Evolutionary conservation across 192 early-diverging fungal genomes (phyloP).

Genomic region (Coemansia sp.): DNA sequence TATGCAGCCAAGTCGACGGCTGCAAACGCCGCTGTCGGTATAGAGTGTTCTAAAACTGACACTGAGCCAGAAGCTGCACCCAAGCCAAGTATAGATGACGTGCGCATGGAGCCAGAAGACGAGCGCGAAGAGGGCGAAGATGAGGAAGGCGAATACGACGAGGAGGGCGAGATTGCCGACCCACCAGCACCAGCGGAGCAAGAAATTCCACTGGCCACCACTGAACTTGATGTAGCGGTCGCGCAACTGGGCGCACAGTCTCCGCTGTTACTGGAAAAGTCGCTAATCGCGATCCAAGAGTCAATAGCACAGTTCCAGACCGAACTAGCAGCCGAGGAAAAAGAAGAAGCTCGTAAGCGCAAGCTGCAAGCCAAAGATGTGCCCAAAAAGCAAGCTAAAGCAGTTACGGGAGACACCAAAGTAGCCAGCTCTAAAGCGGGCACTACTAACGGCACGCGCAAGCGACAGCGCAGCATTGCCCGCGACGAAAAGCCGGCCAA

Average conservation of each 20-base stretch:
- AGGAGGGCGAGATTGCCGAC: conserved; percentile 54
- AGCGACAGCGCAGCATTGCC: conserved; percentile 51
- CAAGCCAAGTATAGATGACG: not conserved
- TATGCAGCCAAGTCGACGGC: not conserved
- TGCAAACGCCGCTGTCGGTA: not conserved
- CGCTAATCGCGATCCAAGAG: conserved; percentile 24
- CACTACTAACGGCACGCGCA: conserved; percentile 22
- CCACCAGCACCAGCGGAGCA: not conserved
- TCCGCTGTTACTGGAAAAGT: conserved; percentile 20
- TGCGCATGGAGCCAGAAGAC: not conserved
- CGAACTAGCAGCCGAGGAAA: conserved; percentile 33
- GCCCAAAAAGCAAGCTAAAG: not conserved
- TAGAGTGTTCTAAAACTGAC: not conserved
- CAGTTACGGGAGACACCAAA: conserved; percentile 4
- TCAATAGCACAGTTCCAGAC: conserved; percentile 35
- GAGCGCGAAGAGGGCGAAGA: conserved; percentile 30
- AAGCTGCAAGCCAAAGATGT: conserved; percentile 6
- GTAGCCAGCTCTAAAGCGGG: not conserved
- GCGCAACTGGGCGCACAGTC: conserved; percentile 6
- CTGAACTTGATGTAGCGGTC: conserved; percentile 22
- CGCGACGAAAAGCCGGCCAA: conserved; percentile 29
- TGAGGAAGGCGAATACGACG: conserved; percentile 44
- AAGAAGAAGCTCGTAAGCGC: conserved; percentile 22
- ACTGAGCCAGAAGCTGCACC: not conserved
- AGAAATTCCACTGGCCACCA: not conserved